phyloP scores from a whole-genome alignment of 345 rosid genomes.

The Dipteronia dyeriana region DNA sequence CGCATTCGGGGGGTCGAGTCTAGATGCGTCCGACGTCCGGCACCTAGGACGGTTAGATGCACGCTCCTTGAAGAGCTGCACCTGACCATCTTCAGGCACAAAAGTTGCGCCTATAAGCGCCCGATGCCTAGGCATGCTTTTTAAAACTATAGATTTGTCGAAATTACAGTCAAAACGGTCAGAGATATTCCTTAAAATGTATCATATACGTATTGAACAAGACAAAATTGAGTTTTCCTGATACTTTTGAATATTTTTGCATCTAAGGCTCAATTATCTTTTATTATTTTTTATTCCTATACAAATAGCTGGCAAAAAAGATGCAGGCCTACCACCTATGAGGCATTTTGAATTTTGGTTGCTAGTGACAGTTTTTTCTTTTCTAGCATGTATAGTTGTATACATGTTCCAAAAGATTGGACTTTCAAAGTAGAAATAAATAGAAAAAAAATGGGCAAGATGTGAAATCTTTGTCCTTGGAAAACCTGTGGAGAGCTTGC shows the following conservation, averaged over 20 bases:
- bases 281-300: not conserved
- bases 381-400: not conserved
- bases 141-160: not conserved
- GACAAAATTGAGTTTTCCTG: not conserved
- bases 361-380: not conserved
- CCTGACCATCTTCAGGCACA: too few species aligned
- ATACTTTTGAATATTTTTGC: not conserved
- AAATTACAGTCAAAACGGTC: not conserved
- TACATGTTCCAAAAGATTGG: not conserved
- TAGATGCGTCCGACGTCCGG: too few species aligned
- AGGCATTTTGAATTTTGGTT: not conserved
- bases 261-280: not conserved
- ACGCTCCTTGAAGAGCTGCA: too few species aligned
- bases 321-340: constrained; percentile 2
- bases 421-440: not conserved
- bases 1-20: too few species aligned
- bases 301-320: not conserved
- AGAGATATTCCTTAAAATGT: not conserved
- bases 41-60: too few species aligned
- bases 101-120: too few species aligned
- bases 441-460: not conserved
- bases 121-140: too few species aligned
- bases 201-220: not conserved
- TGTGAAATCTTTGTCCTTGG: not conserved
- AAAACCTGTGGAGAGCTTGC: not conserved